Conservation (phyloP, 2,329 filamentous ascomycete species). For the Xylaria sp. region DNA sequence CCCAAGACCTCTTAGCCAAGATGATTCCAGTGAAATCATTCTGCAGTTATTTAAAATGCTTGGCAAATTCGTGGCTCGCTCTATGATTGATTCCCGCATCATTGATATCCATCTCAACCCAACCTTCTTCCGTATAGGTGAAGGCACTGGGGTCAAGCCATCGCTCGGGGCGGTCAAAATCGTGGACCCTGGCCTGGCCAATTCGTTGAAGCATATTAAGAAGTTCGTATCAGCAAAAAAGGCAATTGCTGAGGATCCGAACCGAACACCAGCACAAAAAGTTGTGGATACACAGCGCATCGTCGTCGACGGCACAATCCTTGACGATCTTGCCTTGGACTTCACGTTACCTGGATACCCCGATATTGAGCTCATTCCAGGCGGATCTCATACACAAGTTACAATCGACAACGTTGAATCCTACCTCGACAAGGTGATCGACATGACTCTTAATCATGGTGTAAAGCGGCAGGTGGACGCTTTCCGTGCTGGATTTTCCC, state of each 20-base stretch:
- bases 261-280: constrained; percentile 75
- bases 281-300: constrained; percentile 74
- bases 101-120: constrained; percentile 98
- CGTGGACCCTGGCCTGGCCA: constrained; percentile 86
- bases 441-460: constrained; percentile 88
- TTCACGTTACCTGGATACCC: constrained; percentile 95
- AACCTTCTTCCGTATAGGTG: constrained; percentile 94
- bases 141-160: constrained; percentile 76
- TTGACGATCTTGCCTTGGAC: constrained; percentile 91
- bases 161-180: constrained; percentile 90
- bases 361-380: constrained; percentile 80
- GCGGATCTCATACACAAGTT: constrained; percentile 78
- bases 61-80: constrained; percentile 95
- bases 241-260: constrained; percentile 77
- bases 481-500: constrained; percentile 90
- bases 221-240: constrained; percentile 87
- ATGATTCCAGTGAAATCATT: constrained; percentile 86
- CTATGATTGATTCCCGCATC: constrained; percentile 97
- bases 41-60: constrained; percentile 91
- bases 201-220: constrained; percentile 86
- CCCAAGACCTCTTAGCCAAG: constrained; percentile 86
- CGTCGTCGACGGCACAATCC: constrained; percentile 75
- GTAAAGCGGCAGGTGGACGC: constrained; percentile 90
- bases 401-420: constrained; percentile 90
- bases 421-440: constrained; percentile 90